A percentile compares a stretch with the other conserved stretches of the same genome.
phyloP scores from a whole-genome alignment of 345 rosid genomes.

The Sonneratia alba region DNA sequence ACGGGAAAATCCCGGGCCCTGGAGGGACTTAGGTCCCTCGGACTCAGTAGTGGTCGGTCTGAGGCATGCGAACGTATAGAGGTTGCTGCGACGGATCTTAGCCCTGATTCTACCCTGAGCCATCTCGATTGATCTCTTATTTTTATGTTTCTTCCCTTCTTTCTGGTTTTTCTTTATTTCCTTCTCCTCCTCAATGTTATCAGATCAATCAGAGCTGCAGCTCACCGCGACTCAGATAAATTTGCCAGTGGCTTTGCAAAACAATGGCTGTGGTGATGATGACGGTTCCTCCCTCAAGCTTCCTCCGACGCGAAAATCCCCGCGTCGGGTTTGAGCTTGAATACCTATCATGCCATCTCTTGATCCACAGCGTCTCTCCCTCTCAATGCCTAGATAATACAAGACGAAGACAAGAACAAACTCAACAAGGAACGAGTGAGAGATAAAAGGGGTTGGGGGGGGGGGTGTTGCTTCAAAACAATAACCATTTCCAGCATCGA shows the following conservation, averaged over 20 bases:
- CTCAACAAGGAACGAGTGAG: background rate
- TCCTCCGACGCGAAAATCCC: background rate
- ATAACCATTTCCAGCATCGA: background rate
- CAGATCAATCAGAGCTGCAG: background rate
- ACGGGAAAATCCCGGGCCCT: constrained; percentile 70
- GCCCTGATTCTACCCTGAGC: constrained; percentile 71
- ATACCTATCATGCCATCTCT: background rate
- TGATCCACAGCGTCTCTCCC: background rate
- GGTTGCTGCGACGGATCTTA: constrained; percentile 64
- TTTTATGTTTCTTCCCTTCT: background rate
- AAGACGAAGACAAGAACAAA: background rate
- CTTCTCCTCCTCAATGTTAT: background rate
- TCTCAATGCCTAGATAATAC: background rate
- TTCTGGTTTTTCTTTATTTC: background rate
- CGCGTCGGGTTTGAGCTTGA: constrained; percentile 5
- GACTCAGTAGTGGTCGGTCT: constrained; percentile 36
- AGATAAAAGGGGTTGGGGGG: background rate
- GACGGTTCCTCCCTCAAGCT: constrained; percentile 1
- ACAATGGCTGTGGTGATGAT: background rate
- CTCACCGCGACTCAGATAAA: background rate
- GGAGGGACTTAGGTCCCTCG: constrained; percentile 40
- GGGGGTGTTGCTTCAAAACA: too few relatives aligned
- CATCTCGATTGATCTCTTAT: constrained; percentile 25
- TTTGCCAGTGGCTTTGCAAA: background rate
- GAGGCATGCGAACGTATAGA: constrained; percentile 75